These are phyloP conservation scores for Ambrosiella beaveri DNA, from an alignment of 2,329 filamentous ascomycete genomes.

Conservation along the genomic window DNA sequence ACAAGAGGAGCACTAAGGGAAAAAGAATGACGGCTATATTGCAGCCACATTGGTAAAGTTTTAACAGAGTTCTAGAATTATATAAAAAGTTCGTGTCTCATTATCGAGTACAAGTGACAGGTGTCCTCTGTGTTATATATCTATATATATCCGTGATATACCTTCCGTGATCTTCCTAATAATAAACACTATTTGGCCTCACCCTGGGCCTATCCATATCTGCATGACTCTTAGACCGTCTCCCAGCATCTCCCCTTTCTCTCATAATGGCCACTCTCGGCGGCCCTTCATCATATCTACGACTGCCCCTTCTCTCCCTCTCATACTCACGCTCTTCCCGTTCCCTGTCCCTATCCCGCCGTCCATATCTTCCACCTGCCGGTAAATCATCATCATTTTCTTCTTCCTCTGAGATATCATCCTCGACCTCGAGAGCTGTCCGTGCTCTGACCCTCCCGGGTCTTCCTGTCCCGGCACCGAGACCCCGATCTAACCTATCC, in stretches of 20 bases:
- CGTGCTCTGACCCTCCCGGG: background rate
- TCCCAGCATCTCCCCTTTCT: background rate
- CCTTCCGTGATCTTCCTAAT: background rate
- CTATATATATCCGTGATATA: too few species aligned
- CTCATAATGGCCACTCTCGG: background rate
- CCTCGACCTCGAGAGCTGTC: background rate
- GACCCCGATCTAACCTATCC: background rate
- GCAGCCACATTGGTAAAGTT: too few species aligned
- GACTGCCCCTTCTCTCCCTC: conserved; percentile 5
- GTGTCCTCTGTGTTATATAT: too few species aligned
- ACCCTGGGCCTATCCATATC: conserved; percentile 29
- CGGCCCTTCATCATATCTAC: conserved; percentile 2
- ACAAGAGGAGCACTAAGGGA: too few species aligned
- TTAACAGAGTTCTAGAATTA: too few species aligned
- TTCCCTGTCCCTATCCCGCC: conserved; percentile 3
- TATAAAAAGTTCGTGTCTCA: too few species aligned
- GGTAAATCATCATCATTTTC: conserved; percentile 1
- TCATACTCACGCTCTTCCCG: conserved; percentile 6
- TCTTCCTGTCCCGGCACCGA: background rate
- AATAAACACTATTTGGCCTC: conserved; percentile 14
- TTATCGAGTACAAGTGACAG: too few species aligned
- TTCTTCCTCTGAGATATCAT: conserved; percentile 4
- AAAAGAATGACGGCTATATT: too few species aligned
- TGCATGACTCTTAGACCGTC: conserved; percentile 33
- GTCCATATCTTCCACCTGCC: background rate